Base-by-base conservation (phyloP, 805 yeast species). In the Wickerhamiella kurtzmanii region DNA sequence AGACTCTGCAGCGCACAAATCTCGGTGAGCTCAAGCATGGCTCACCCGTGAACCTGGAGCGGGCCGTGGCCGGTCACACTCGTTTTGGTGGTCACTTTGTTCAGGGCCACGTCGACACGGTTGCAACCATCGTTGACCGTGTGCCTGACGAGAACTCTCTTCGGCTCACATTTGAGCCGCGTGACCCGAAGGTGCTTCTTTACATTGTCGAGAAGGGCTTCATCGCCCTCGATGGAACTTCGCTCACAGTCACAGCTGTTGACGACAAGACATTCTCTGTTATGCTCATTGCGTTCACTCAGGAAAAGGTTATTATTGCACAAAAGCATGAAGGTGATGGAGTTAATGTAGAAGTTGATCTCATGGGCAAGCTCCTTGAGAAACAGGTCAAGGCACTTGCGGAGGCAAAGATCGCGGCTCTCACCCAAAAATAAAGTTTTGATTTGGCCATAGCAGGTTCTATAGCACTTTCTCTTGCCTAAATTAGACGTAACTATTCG, bases 31-130 rank as follows among this genome's bases (percentile, higher is more conserved):
- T 89, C 62, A 60, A 55, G 19, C 43, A 48, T 0, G 88, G 85
- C 1, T 62, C 74, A 17, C 72, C 70, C 49, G 95, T 92, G 18
- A 89, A 92, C 61, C 69, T 89, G 51, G 99, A 92, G 63, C 72
- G 99, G 49, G 99, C 99, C 0, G 86, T 92, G 28, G 70, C 79
- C 2, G 77, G 78, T 13, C 85, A 83, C 45, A 84, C 79, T 4
- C 71, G 98, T 52, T 77, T 88, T 58, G 99, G 99, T 20, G 99
- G 99, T 0, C 99, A 92, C 64, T 76, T 89, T 53, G 99, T 92
- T 2, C 98, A 92, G 55, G 99, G 98, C 4, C 99, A 92, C 66
- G 86, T 92, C 22, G 99, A 92, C 62, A 84, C 96, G 0, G 72
- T 80, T 35, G 96, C 96, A 2, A 63, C 61, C 35, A 80, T 89